These are phyloP conservation scores for Cephalotrichum gorgonifer DNA, from an alignment of 2,329 filamentous ascomycete genomes.

Conservation along the genomic window DNA sequence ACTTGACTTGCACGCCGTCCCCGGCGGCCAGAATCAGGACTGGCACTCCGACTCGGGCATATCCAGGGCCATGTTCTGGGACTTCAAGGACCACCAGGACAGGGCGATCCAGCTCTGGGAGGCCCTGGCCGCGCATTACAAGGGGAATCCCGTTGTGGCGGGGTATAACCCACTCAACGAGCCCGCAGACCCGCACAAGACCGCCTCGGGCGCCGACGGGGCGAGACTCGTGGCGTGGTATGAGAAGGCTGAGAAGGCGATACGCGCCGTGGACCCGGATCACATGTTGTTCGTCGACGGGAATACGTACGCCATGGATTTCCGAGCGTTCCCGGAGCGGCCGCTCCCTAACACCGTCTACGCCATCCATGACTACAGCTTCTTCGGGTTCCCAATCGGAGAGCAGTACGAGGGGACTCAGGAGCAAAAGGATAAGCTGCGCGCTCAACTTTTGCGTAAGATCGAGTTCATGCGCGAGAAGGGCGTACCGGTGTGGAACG, in stretches of 20 bases:
- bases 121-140: slow-evolving; percentile 28
- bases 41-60: slow-evolving; percentile 32
- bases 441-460: slow-evolving; percentile 28
- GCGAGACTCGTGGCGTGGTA: slow-evolving; percentile 27
- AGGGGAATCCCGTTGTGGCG: slow-evolving; percentile 27
- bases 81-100: slow-evolving; percentile 35
- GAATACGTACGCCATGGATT: slow-evolving; percentile 45
- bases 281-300: slow-evolving; percentile 41
- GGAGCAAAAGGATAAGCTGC: slow-evolving; percentile 31
- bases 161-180: slow-evolving; percentile 28
- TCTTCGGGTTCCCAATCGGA: slow-evolving; percentile 36
- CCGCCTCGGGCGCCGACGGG: too few species aligned
- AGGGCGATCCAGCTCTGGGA: slow-evolving; percentile 32
- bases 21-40: slow-evolving; percentile 36
- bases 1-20: slow-evolving; percentile 31
- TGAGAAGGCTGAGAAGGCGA: slow-evolving; percentile 24
- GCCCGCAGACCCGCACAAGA: slow-evolving; percentile 14
- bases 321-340: slow-evolving; percentile 25
- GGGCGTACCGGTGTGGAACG: slow-evolving; percentile 34
- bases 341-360: slow-evolving; percentile 38
- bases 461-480: slow-evolving; percentile 29
- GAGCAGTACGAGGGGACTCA: slow-evolving; percentile 24
- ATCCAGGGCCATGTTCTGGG: slow-evolving; percentile 31
- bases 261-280: slow-evolving; percentile 29
- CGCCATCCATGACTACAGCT: slow-evolving; percentile 41